Percentiles rank a stretch among this genome's conserved stretches.
Conservation (phyloP, 2,329 filamentous ascomycete genomes). For the Curvularia hawaiiensis region DNA sequence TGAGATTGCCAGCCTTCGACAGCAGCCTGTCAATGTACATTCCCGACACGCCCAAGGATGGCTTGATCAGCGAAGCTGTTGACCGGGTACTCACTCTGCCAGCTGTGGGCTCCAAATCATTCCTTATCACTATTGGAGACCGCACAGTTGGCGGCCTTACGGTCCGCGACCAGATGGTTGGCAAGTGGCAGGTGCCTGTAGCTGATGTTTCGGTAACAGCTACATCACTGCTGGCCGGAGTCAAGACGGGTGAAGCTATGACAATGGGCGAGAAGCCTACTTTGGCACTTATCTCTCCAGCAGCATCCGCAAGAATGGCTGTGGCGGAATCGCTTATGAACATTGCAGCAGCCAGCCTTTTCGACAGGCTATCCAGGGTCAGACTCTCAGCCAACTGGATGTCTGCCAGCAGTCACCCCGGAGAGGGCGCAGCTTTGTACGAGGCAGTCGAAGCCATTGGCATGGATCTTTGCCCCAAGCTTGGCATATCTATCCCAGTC, state of each 20-base stretch:
- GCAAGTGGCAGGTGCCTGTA: slow-evolving; percentile 93
- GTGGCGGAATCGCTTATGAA: slow-evolving; percentile 95
- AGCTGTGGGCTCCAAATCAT: slow-evolving; percentile 94
- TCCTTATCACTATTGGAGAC: slow-evolving; percentile 96
- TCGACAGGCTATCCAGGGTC: slow-evolving; percentile 76
- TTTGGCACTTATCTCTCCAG: slow-evolving; percentile 85
- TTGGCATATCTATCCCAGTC: slow-evolving; percentile 93
- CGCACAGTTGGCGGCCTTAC: slow-evolving; percentile 89
- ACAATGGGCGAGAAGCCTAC: slow-evolving; percentile 93
- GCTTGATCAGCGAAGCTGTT: slow-evolving; percentile 70
- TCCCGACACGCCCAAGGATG: slow-evolving; percentile 59
- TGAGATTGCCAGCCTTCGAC: slow-evolving; percentile 74
- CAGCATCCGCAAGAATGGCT: slow-evolving; percentile 93
- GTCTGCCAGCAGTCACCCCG: slow-evolving; percentile 92
- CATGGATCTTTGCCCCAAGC: slow-evolving; percentile 85
- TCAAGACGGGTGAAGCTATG: slow-evolving; percentile 92
- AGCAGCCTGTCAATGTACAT: slow-evolving; percentile 71
- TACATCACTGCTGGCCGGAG: slow-evolving; percentile 74
- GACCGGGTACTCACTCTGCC: slow-evolving; percentile 83
- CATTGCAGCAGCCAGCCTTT: slow-evolving; percentile 77
- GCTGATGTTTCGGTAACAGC: slow-evolving; percentile 93
- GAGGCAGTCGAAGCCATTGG: slow-evolving; percentile 93
- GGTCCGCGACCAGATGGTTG: slow-evolving; percentile 91
- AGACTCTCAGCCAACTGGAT: slow-evolving; percentile 98
- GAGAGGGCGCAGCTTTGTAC: slow-evolving; percentile 90